Evolutionary conservation across 805 yeast species (phyloP).

Genomic region (Hanseniaspora guilliermondii): DNA sequence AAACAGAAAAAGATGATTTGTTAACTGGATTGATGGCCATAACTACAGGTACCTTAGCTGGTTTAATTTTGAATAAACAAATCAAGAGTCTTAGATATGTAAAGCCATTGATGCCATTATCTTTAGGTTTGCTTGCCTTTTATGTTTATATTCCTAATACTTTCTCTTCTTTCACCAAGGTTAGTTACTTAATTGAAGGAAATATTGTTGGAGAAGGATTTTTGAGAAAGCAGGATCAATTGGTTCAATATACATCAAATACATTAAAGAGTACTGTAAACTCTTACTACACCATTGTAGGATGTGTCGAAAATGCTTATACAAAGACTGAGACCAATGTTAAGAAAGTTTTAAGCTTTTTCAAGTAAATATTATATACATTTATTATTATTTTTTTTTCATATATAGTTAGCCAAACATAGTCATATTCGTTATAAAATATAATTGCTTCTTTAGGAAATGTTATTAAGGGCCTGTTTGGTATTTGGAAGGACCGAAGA

Average conservation of each 20-base stretch:
- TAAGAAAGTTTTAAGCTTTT: not conserved
- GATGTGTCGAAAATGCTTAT: not conserved
- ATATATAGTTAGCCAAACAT: too few relatives aligned
- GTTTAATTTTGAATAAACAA: slow-evolving; percentile 47
- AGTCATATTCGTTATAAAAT: too few relatives aligned
- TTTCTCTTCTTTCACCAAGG: slow-evolving; percentile 35
- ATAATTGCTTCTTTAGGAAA: not conserved
- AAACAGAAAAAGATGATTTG: slow-evolving; percentile 37
- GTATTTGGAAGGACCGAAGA: too few relatives aligned
- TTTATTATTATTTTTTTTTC: not conserved
- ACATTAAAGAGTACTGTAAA: not conserved
- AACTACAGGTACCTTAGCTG: slow-evolving; percentile 45
- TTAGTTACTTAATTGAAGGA: slow-evolving; percentile 40
- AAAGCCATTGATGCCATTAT: slow-evolving; percentile 40
- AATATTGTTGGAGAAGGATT: slow-evolving; percentile 21
- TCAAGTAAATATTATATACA: not conserved
- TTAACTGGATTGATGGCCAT: slow-evolving; percentile 47
- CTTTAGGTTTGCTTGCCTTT: slow-evolving; percentile 42
- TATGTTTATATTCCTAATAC: slow-evolving; percentile 48
- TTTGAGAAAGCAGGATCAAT: slow-evolving; percentile 13
- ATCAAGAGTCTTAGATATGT: slow-evolving; percentile 30
- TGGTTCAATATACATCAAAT: not conserved
- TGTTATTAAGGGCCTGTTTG: not conserved
- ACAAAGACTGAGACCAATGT: not conserved
- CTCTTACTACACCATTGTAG: not conserved